phyloP scores from a whole-genome alignment of 495 filamentous ascomycete genomes.

The Amphirosellinia nigrospora region DNA sequence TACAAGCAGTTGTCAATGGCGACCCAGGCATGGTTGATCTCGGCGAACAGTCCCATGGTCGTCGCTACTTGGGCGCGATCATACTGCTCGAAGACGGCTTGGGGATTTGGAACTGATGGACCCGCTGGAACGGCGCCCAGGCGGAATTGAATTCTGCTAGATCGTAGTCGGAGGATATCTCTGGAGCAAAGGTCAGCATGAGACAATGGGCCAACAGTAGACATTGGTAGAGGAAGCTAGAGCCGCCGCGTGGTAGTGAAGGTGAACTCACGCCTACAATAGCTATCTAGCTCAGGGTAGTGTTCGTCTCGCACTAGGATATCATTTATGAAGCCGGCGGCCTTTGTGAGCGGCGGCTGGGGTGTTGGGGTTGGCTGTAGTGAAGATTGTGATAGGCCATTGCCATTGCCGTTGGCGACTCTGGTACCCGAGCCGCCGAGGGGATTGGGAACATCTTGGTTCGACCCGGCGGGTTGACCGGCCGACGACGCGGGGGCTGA shows the following conservation, averaged over 20 bases:
- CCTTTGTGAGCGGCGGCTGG: constrained; percentile 75
- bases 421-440: constrained; percentile 41
- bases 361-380: constrained; percentile 41
- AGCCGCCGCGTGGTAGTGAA: background rate
- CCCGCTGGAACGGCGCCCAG: constrained; percentile 89
- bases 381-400: constrained; percentile 28
- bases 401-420: constrained; percentile 34
- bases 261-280: constrained; percentile 77
- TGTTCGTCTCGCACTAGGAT: constrained; percentile 73
- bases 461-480: background rate
- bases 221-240: background rate
- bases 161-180: constrained; percentile 89
- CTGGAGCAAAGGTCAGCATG: constrained; percentile 53
- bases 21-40: constrained; percentile 93
- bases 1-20: constrained; percentile 95
- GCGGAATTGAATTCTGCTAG: constrained; percentile 63
- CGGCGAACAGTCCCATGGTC: constrained; percentile 89
- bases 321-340: constrained; percentile 82
- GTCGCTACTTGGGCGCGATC: constrained; percentile 83
- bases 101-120: constrained; percentile 84
- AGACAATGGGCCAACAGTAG: background rate
- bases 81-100: constrained; percentile 86
- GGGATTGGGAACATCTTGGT: constrained; percentile 33
- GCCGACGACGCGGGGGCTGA: constrained; percentile 25
- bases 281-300: constrained; percentile 89